These are phyloP conservation scores for Cadophora malorum DNA, from an alignment of 2,329 filamentous ascomycete species.

Conservation along the genomic window DNA sequence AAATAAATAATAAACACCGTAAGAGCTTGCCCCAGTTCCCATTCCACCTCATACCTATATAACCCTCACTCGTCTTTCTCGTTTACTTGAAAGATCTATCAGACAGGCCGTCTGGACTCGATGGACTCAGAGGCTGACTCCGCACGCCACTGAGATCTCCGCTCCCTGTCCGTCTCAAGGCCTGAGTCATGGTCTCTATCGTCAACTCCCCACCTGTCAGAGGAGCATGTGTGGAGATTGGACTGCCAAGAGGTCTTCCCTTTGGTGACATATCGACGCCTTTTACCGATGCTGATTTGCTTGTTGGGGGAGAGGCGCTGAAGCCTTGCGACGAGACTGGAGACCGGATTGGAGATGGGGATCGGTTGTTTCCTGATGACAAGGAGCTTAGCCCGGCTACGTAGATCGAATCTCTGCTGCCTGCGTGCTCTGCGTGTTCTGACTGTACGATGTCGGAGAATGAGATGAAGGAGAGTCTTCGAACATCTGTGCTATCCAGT, in stretches of 20 bases:
- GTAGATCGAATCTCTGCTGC: conserved; percentile 73
- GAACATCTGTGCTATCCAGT: conserved; percentile 78
- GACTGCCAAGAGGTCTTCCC: conserved; percentile 65
- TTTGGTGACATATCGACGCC: conserved; percentile 74
- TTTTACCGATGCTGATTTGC: conserved; percentile 76
- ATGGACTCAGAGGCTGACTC: conserved; percentile 64
- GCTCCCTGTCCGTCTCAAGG: conserved; percentile 82
- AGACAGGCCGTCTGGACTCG: conserved; percentile 49
- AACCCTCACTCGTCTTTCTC: not conserved
- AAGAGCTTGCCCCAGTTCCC: not conserved
- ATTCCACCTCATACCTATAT: not conserved
- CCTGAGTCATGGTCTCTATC: conserved; percentile 94
- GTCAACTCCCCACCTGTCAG: conserved; percentile 73
- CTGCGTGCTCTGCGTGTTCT: conserved; percentile 71
- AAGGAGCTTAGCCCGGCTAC: conserved; percentile 70
- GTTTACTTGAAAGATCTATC: conserved; percentile 40
- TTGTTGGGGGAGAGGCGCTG: conserved; percentile 76
- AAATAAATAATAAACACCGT: conserved; percentile 28
- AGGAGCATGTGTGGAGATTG: conserved; percentile 61
- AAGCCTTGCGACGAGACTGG: conserved; percentile 75
- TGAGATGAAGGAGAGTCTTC: conserved; percentile 90
- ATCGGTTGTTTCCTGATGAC: conserved; percentile 64
- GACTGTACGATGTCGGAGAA: conserved; percentile 95
- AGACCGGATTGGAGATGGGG: conserved; percentile 81
- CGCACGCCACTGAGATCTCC: conserved; percentile 70